These are phyloP conservation scores for Nothophytophthora sp. DNA, from an alignment of 352 stramenopile species.

Conservation along the genomic window DNA sequence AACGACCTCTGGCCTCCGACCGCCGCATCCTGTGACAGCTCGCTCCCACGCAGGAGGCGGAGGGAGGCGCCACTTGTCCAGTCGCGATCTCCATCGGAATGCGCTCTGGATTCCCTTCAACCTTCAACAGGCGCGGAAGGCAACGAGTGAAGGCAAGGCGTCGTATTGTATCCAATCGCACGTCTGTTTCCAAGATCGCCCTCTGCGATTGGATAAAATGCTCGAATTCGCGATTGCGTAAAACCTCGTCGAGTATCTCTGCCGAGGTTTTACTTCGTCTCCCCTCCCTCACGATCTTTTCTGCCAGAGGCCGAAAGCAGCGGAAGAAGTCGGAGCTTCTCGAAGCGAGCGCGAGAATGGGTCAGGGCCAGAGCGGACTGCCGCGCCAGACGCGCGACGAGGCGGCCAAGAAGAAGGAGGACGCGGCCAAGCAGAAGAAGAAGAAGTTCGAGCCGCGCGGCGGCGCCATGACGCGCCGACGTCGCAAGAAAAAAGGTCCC, in stretches of 20 bases:
- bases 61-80: no score
- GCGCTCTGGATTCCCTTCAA: no score
- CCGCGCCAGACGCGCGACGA: conserved; percentile 80
- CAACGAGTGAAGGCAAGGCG: no score
- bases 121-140: no score
- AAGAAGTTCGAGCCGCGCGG: conserved; percentile 94
- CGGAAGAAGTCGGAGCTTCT: conserved; percentile 12
- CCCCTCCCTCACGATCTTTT: conserved; percentile 28
- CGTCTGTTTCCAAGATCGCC: no score
- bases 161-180: no score
- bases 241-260: no score
- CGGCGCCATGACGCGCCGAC: conserved; percentile 83
- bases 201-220: no score
- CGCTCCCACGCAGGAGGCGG: no score
- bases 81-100: no score
- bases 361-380: conserved; percentile 85
- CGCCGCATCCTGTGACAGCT: no score
- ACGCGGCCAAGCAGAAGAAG: conserved; percentile 91
- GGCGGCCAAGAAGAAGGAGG: conserved; percentile 91
- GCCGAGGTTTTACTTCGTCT: conserved; percentile 6
- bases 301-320: conserved; percentile 7
- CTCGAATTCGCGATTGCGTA: background rate
- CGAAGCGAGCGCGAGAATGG: conserved; percentile 43
- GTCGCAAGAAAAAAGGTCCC: conserved; percentile 93
- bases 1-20: no score